Conservation (phyloP, 352 stramenopile species). For the Phytophthora citricola region DNA sequence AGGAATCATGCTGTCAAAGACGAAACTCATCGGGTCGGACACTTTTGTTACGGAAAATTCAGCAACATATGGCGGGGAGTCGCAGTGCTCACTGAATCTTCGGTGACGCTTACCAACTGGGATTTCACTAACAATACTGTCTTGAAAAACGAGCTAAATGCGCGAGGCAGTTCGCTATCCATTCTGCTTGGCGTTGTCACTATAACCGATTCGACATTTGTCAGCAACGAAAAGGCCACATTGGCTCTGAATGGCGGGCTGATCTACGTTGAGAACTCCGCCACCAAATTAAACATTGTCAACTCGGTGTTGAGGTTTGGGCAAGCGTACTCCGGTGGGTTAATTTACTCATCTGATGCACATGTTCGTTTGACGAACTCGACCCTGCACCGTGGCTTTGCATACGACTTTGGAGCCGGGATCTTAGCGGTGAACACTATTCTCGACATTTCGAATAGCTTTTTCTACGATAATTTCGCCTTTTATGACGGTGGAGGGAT, state of each 20-base stretch:
- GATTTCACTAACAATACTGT: slow-evolving; percentile 52
- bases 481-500: slow-evolving; percentile 70
- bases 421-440: slow-evolving; percentile 45
- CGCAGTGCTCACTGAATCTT: slow-evolving; percentile 26
- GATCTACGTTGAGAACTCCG: slow-evolving; percentile 48
- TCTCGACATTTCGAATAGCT: slow-evolving; percentile 30
- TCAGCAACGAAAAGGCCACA: slow-evolving; percentile 39
- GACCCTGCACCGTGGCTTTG: slow-evolving; percentile 40
- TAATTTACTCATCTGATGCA: slow-evolving; percentile 49
- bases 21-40: slow-evolving; percentile 26
- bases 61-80: slow-evolving; percentile 39
- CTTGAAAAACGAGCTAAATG: slow-evolving; percentile 12
- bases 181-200: slow-evolving; percentile 26
- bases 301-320: slow-evolving; percentile 51
- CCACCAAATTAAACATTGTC: slow-evolving; percentile 37
- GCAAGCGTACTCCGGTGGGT: slow-evolving; percentile 48
- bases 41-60: slow-evolving; percentile 35
- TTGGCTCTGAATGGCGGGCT: slow-evolving; percentile 45
- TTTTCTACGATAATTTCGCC: slow-evolving; percentile 53
- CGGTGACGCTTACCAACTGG: slow-evolving; percentile 28
- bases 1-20: slow-evolving; percentile 35
- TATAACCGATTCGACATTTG: slow-evolving; percentile 37
- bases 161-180: slow-evolving; percentile 38
- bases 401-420: slow-evolving; percentile 61
- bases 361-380: slow-evolving; percentile 39